A percentile compares a stretch with the other conserved stretches of the same genome.
Evolutionary conservation across 495 filamentous ascomycete genomes (phyloP).

Genomic region (Hapsidospora chrysogenum): DNA sequence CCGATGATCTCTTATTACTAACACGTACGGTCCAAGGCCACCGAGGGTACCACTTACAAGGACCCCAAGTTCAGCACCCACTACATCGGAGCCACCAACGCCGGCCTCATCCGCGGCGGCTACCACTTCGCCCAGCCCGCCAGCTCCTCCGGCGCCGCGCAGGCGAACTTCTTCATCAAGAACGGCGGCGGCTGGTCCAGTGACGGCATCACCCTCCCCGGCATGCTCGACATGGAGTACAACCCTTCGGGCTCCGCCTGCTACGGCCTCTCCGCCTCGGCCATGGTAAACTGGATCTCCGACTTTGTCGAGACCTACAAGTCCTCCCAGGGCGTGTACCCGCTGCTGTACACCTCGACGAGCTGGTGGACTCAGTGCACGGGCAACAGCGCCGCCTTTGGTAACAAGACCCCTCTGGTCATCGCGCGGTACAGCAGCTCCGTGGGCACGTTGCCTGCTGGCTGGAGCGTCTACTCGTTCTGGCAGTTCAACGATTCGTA

Average conservation of each 20-base stretch:
- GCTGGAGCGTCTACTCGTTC: slow-evolving; percentile 43
- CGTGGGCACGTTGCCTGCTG: slow-evolving; percentile 35
- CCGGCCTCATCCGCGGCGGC: slow-evolving; percentile 42
- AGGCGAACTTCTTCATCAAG: slow-evolving; percentile 41
- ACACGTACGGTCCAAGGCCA: slow-evolving; percentile 23
- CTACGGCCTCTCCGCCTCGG: slow-evolving; percentile 31
- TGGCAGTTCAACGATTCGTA: slow-evolving; percentile 39
- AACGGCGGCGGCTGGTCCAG: slow-evolving; percentile 45
- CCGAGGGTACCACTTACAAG: slow-evolving; percentile 38
- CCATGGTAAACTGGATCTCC: slow-evolving; percentile 44
- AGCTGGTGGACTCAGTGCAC: slow-evolving; percentile 49
- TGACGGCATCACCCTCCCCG: slow-evolving; percentile 46
- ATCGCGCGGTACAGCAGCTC: slow-evolving; percentile 34
- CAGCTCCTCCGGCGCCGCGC: slow-evolving; percentile 27
- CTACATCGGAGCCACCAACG: slow-evolving; percentile 35
- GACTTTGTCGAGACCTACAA: slow-evolving; percentile 43
- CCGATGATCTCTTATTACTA: not conserved
- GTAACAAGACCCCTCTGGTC: slow-evolving; percentile 34
- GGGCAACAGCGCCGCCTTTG: slow-evolving; percentile 35
- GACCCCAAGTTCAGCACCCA: slow-evolving; percentile 37
- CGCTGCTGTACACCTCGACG: slow-evolving; percentile 43
- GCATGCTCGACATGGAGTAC: slow-evolving; percentile 51
- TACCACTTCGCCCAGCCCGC: slow-evolving; percentile 48
- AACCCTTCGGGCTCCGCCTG: slow-evolving; percentile 27
- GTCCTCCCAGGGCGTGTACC: slow-evolving; percentile 30